Conservation (phyloP, 2,329 filamentous ascomycete genomes). For the Didymella pinodella region DNA sequence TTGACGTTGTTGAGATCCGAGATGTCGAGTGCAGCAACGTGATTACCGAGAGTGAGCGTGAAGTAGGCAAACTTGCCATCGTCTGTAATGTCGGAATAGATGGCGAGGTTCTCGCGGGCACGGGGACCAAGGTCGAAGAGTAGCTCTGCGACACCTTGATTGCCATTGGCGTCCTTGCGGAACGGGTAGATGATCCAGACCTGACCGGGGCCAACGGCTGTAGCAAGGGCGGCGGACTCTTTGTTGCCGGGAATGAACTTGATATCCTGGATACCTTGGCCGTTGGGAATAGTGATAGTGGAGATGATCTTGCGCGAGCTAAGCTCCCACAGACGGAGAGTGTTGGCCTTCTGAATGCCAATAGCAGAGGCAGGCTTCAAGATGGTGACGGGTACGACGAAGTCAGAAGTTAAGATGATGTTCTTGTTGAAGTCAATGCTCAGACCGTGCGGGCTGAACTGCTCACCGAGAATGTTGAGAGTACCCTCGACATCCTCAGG, state of each 20-base stretch:
- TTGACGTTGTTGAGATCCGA: background rate
- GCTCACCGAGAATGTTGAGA: conserved; percentile 65
- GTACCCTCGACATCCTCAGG: conserved; percentile 64
- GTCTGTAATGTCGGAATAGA: background rate
- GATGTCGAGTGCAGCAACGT: background rate
- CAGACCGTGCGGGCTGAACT: conserved; percentile 70
- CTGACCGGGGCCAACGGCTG: background rate
- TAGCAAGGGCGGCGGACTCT: background rate
- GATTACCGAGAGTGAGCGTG: background rate
- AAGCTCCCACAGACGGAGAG: background rate
- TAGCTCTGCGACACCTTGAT: background rate
- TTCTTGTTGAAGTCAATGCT: conserved; percentile 65
- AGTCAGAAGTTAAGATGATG: conserved; percentile 68
- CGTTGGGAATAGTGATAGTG: background rate
- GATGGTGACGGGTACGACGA: conserved; percentile 56
- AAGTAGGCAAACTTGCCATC: background rate
- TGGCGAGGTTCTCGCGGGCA: background rate
- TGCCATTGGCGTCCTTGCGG: background rate
- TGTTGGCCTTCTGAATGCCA: background rate
- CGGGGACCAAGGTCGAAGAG: background rate
- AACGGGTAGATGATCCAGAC: background rate
- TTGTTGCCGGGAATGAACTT: background rate
- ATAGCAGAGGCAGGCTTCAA: background rate
- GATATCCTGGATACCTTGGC: background rate
- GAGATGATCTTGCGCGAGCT: background rate